Percentiles rank a stretch among this genome's conserved stretches.
These are phyloP conservation scores for Cucumis hystrix DNA, from an alignment of 306 rosid genomes.

Conservation along the genomic window DNA sequence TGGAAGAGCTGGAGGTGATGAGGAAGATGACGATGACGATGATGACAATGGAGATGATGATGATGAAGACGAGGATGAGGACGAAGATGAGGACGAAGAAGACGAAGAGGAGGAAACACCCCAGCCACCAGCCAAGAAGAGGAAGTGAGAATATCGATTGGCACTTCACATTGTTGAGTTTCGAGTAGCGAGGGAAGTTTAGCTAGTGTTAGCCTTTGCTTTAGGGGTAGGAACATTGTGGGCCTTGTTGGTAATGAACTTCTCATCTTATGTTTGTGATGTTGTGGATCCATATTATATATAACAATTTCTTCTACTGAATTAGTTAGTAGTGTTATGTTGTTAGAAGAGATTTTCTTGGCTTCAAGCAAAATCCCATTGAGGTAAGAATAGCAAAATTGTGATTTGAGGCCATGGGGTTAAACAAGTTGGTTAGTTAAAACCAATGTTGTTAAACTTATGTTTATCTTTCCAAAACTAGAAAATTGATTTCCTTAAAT, in stretches of 20 bases:
- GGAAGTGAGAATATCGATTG: conserved; percentile 40
- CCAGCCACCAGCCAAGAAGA: conserved; percentile 73
- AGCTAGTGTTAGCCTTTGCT: conserved; percentile 11
- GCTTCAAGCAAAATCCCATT: not conserved
- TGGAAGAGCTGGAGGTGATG: conserved; percentile 44
- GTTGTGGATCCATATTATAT: conserved; percentile 2
- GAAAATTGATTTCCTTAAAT: not conserved
- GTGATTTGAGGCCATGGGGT: not conserved
- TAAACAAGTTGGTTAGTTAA: not conserved
- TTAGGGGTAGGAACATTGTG: conserved; percentile 15
- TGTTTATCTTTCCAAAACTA: not conserved
- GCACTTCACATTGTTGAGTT: not conserved
- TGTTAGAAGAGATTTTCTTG: not conserved
- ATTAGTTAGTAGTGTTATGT: not conserved
- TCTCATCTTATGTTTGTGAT: not conserved
- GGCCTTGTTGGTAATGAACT: conserved; percentile 11
- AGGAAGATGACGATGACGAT: conserved; percentile 19
- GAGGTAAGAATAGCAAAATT: not conserved
- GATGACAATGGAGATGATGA: conserved; percentile 13
- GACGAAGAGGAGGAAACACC: conserved; percentile 34
- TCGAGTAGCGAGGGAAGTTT: conserved; percentile 18
- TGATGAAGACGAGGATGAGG: conserved; percentile 17
- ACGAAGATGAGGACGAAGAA: conserved; percentile 30
- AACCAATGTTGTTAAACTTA: not conserved
- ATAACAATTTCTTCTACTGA: not conserved